Evolutionary conservation across 2,329 filamentous ascomycete genomes (phyloP), one percentile per base, ranked within the genome.

Genomic region (Trichoderma simmonsii): DNA sequence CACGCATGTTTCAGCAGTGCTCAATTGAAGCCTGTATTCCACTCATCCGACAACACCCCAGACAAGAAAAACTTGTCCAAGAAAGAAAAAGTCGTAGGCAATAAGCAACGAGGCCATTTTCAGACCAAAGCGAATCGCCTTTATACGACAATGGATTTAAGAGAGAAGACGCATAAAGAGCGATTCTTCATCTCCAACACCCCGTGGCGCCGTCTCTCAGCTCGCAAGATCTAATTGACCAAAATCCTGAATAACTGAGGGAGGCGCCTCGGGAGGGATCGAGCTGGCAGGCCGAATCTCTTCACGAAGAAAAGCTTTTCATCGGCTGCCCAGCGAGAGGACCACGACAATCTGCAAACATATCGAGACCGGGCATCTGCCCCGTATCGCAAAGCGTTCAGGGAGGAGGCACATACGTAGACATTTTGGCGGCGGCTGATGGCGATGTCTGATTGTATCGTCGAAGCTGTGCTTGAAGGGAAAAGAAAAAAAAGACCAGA

Each of bases 21-120:
- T 54, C 67, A 54, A 34, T 62, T 32, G 59, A 61, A 63, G 43
- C 62, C 30, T n/a, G 36, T 51, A 32, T 36, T 48, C 11, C 21
- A 72, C 91, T 94, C 92, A 93, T 88, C 89, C 87, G 84, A 94
- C 92, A 95, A 95, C 83, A 88, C 91, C 93, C 87, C 84, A 79
- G 83, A 84, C 81, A 77, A 79, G 81, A 77, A 79, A 80, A 77
- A 79, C 56, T 54, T n/a, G 80, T 79, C 81, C 79, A 74, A 78
- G 81, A 82, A 79, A 76, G 81, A 69, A 80, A 79, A 75, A 79
- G 76, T 82, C 82, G 80, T 80, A 57, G 74, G 75, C 75, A 61
- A 67, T 21, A 30, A 30, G 74, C 71, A 48, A 70, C 14, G n/a
- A 26, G 72, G 74, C 74, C 64, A 76, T 76, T 80, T 54, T 65